A percentile compares a stretch with the other conserved stretches of the same genome.
Evolutionary conservation across 2,329 filamentous ascomycete species (phyloP).

Genomic region (Tolypocladium paradoxum): DNA sequence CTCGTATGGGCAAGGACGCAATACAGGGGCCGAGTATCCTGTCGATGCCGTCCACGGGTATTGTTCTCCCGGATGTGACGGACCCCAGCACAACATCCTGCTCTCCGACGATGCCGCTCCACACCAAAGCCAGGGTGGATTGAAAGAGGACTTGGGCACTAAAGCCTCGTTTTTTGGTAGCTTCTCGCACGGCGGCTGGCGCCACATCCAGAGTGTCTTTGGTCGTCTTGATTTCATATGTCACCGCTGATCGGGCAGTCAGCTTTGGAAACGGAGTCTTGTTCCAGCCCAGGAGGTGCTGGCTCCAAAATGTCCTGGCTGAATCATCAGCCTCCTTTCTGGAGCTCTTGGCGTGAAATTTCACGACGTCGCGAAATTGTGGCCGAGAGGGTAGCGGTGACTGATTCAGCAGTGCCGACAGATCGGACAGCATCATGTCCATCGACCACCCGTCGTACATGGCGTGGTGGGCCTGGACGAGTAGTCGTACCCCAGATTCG

Average conservation of each 20-base stretch:
- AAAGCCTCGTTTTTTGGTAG: conserved; percentile 31
- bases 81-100: conserved; percentile 64
- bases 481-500: conserved; percentile 15
- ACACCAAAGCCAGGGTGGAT: conserved; percentile 54
- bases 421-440: conserved; percentile 60
- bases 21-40: conserved; percentile 71
- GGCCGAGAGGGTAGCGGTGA: conserved; percentile 28
- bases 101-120: conserved; percentile 52
- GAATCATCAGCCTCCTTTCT: conserved; percentile 20
- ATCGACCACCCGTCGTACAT: conserved; percentile 92
- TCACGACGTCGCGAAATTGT: conserved; percentile 50
- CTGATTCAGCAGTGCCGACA: conserved; percentile 38
- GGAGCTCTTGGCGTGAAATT: conserved; percentile 29
- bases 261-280: conserved; percentile 45
- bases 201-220: conserved; percentile 9
- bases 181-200: conserved; percentile 12
- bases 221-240: conserved; percentile 6
- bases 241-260: conserved; percentile 13
- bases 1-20: conserved; percentile 60
- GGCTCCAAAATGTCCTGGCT: conserved; percentile 58
- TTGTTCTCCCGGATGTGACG: conserved; percentile 70
- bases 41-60: conserved; percentile 62
- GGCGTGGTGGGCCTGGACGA: conserved; percentile 65
- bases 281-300: conserved; percentile 47
- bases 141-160: conserved; percentile 68